Percentiles rank a stretch among this genome's conserved stretches.
Evolutionary conservation across 495 filamentous ascomycete species (phyloP).

Genomic region (Aspergillus carlsbadensis): DNA sequence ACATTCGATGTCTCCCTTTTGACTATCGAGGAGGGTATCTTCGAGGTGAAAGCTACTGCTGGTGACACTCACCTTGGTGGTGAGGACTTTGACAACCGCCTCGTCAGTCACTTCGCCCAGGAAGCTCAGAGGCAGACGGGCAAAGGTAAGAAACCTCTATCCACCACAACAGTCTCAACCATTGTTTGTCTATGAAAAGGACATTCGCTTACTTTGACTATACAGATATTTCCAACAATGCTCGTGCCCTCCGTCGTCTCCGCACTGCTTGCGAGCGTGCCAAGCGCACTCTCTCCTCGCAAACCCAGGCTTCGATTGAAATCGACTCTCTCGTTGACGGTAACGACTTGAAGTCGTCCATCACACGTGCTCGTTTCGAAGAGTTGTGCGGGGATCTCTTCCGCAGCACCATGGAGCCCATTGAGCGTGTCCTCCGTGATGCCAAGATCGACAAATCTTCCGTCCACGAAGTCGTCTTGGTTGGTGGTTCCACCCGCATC

Average conservation of each 20-base stretch:
- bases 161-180: no score
- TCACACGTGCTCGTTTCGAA: constrained; percentile 99
- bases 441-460: constrained; percentile 90
- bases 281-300: constrained; percentile 96
- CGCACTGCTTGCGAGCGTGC: constrained; percentile 98
- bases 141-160: constrained; percentile 24
- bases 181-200: no score
- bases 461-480: constrained; percentile 96
- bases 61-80: constrained; percentile 99
- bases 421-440: constrained; percentile 98
- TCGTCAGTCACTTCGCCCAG: constrained; percentile 92
- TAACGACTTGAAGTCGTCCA: constrained; percentile 96
- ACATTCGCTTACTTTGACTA: constrained; percentile 4
- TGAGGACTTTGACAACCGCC: constrained; percentile 98
- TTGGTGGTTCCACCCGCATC: constrained; percentile 99
- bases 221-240: constrained; percentile 76
- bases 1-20: constrained; percentile 99
- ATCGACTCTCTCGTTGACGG: constrained; percentile 99
- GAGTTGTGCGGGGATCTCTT: constrained; percentile 98
- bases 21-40: constrained; percentile 98
- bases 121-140: constrained; percentile 93
- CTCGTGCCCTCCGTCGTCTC: constrained; percentile 96
- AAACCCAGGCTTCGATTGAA: constrained; percentile 96
- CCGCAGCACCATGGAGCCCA: constrained; percentile 92
- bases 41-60: constrained; percentile 97